Base-by-base conservation (phyloP, 2,329 filamentous ascomycete species). In the Botrytis medusae region DNA sequence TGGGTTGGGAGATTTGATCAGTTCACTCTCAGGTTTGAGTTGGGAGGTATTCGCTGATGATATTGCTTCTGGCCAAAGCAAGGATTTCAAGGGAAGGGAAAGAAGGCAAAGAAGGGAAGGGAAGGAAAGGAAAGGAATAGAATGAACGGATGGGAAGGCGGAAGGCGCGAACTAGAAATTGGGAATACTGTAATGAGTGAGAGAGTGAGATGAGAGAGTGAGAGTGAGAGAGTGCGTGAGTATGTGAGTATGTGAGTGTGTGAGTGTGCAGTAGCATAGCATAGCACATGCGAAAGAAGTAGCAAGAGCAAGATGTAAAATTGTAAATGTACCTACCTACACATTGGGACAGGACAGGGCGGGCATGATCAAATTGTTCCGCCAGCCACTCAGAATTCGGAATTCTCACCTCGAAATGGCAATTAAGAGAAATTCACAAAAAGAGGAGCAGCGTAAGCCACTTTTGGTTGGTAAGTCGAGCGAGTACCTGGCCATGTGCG, bases 21-120 rank as follows among this genome's bases (percentile, higher is more conserved):
- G 34, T 54, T 51, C 46, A 22, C 5, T 71, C 44, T 29, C 51
- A 57, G 54, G 42, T n/a, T 57, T n/a, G 7, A 22, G 20, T 40
- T 40, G 37, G 46, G 32, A n/a, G 25, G 34, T 29, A 20, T 22
- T 42, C 25, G 48, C 48, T 34, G 65, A 57, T 68, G 16, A 25
- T 57, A 42, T 68, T 68, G 48, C 48, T 68, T 68, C 34, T 54
- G 25, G 34, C 25, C 48, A 68, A 3, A 29, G 64, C 64, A 54
- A n/a, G 64, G 46, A 46, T 67, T 44, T 32, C 22, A 40, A 68
- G 40, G 65, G 65, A 57, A 54, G 64, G 60, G 7, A 37, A 9
- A 16, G 60, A 40, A 37, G 29, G 44, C 22, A 22, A n/a, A 29
- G 10, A 34, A 20, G 29, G 48, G 9, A 59, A 32, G 22, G 34